Conservation (phyloP, 495 filamentous ascomycete genomes). For the Cladorrhinum samala region DNA sequence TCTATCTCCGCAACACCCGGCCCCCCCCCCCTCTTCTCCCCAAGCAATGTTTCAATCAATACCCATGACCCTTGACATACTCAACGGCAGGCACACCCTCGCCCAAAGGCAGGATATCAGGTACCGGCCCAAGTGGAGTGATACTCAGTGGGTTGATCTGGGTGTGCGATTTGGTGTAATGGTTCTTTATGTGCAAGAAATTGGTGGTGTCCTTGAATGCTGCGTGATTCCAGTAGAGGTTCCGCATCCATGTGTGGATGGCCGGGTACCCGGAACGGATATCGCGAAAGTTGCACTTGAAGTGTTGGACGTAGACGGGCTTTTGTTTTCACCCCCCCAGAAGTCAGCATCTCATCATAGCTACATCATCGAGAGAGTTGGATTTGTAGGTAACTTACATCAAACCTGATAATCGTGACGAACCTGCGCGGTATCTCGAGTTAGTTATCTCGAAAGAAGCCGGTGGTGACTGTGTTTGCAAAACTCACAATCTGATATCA, state of each 20-base stretch:
- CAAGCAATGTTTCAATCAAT: too few species aligned
- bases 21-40: too few species aligned
- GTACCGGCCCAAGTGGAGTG: conserved; percentile 60
- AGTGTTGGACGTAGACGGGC: conserved; percentile 59
- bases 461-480: too few species aligned
- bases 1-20: too few species aligned
- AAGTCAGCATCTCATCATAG: too few species aligned
- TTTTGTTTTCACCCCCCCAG: too few species aligned
- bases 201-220: conserved; percentile 66
- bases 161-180: conserved; percentile 46
- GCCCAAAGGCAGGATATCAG: conserved; percentile 47
- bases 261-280: conserved; percentile 64
- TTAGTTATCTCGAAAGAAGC: too few species aligned
- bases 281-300: conserved; percentile 65
- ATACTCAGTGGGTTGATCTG: conserved; percentile 59
- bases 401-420: conserved; percentile 60
- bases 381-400: conserved; percentile 37
- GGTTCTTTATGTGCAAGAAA: conserved; percentile 57
- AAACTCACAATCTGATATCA: conserved; percentile 58
- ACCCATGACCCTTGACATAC: too few species aligned
- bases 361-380: neutral
- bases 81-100: conserved; percentile 36
- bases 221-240: conserved; percentile 64
- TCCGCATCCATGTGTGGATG: conserved; percentile 61
- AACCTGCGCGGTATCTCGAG: too few species aligned